These are phyloP conservation scores for Lachancea lanzarotensis DNA, from an alignment of 805 yeast genomes.

Conservation along the genomic window DNA sequence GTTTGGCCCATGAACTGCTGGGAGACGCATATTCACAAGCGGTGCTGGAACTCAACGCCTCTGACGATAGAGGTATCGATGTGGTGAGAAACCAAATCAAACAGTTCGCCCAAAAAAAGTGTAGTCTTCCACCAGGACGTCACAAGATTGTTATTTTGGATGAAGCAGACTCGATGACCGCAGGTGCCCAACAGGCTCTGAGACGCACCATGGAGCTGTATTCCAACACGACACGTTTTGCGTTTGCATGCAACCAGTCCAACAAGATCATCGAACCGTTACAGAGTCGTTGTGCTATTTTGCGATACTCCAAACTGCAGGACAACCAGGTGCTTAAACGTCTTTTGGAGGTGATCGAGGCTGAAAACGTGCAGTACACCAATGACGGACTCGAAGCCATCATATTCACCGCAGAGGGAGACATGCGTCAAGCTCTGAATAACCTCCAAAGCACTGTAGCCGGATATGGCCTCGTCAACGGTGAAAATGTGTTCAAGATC, in stretches of 20 bases:
- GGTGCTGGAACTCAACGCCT: slow-evolving; percentile 87
- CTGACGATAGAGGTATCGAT: slow-evolving; percentile 96
- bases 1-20: slow-evolving; percentile 77
- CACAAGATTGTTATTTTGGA: slow-evolving; percentile 91
- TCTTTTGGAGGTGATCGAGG: slow-evolving; percentile 59
- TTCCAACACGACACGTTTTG: slow-evolving; percentile 93
- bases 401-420: slow-evolving; percentile 94
- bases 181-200: slow-evolving; percentile 93
- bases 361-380: slow-evolving; percentile 68
- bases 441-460: slow-evolving; percentile 91
- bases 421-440: slow-evolving; percentile 96
- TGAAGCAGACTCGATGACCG: slow-evolving; percentile 96
- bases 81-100: slow-evolving; percentile 91
- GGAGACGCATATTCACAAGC: slow-evolving; percentile 74
- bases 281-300: slow-evolving; percentile 92
- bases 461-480: slow-evolving; percentile 87
- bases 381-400: slow-evolving; percentile 91
- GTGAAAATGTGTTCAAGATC: slow-evolving; percentile 87
- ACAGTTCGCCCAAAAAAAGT: slow-evolving; percentile 92
- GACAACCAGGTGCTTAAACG: slow-evolving; percentile 83
- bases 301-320: slow-evolving; percentile 71
- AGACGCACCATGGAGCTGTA: slow-evolving; percentile 93
- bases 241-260: slow-evolving; percentile 96
- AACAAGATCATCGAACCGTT: slow-evolving; percentile 93
- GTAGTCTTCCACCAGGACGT: slow-evolving; percentile 76